Evolutionary conservation across 371 early-diverging fungal genomes (phyloP).

Genomic region (Mortierella sp.): DNA sequence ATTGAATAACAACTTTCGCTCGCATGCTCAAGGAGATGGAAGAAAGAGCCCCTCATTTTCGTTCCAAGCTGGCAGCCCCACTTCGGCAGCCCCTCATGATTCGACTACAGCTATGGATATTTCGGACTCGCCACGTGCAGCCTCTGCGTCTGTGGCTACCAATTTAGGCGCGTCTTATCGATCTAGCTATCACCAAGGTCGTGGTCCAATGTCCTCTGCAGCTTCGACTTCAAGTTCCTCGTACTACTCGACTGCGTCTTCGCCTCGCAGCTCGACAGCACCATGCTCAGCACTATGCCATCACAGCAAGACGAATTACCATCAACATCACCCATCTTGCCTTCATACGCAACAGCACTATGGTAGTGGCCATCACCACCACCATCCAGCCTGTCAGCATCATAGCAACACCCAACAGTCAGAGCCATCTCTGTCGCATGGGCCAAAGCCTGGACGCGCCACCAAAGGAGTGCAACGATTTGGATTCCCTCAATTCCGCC

Average conservation of each 20-base stretch:
- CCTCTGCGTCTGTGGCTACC: slow-evolving; percentile 7
- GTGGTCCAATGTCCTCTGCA: slow-evolving; percentile 23
- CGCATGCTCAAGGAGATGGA: slow-evolving; percentile 2
- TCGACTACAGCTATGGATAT: slow-evolving; percentile 23
- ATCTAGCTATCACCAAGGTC: slow-evolving; percentile 3
- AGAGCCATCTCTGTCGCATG: slow-evolving; percentile 5
- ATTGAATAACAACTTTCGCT: slow-evolving; percentile 11
- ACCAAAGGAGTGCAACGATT: slow-evolving; percentile 37
- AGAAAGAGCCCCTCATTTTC: slow-evolving; percentile 19
- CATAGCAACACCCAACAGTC: slow-evolving; percentile 1
- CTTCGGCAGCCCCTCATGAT: slow-evolving; percentile 21
- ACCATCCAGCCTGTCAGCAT: slow-evolving; percentile 41
- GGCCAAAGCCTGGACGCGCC: slow-evolving; percentile 31
- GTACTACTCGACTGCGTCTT: slow-evolving; percentile 32
- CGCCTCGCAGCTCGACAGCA: slow-evolving; percentile 12
- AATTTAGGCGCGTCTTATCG: slow-evolving; percentile 2
- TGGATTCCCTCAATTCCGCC: slow-evolving; percentile 32
- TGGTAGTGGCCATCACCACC: slow-evolving; percentile 16
- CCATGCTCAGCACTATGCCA: slow-evolving; percentile 41
- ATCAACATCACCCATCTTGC: slow-evolving; percentile 22
- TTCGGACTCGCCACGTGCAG: slow-evolving; percentile 29
- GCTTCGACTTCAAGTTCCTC: slow-evolving; percentile 23
- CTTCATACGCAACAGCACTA: slow-evolving; percentile 8
- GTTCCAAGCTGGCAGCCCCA: slow-evolving; percentile 25
- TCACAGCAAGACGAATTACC: background rate